Percentiles rank a stretch among this genome's conserved stretches.
These are phyloP conservation scores for Parachlorella kessleri DNA, from an alignment of 139 green algal genomes.

Conservation along the genomic window DNA sequence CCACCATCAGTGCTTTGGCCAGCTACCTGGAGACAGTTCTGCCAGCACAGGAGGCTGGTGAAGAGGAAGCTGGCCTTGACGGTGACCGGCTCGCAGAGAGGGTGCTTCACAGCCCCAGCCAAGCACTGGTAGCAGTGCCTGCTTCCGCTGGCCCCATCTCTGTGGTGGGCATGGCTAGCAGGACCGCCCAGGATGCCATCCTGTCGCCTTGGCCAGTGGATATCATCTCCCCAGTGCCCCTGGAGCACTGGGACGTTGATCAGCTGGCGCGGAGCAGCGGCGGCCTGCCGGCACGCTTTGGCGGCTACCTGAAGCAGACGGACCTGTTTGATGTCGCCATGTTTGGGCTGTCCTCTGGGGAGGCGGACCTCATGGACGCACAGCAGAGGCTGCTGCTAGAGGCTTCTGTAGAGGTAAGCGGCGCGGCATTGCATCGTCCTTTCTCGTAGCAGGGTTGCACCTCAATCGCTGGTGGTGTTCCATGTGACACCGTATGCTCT, in stretches of 20 bases:
- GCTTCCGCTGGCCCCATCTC: neutral
- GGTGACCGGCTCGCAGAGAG: too few relatives aligned
- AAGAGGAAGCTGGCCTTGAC: neutral
- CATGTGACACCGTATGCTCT: too few relatives aligned
- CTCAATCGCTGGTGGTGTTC: too few relatives aligned
- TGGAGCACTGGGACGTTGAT: constrained; percentile 66
- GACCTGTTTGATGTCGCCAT: constrained; percentile 57
- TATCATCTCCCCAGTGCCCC: constrained; percentile 48
- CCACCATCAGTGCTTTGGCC: constrained; percentile 53
- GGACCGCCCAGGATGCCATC: constrained; percentile 20
- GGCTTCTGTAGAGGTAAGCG: constrained; percentile 9
- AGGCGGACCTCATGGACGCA: constrained; percentile 76
- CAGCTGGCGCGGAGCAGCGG: neutral
- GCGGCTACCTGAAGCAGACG: constrained; percentile 62
- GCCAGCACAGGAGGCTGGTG: constrained; percentile 8
- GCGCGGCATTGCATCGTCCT: too few relatives aligned
- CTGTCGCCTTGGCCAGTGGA: constrained; percentile 30
- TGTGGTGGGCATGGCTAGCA: constrained; percentile 15
- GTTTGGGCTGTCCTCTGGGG: constrained; percentile 59
- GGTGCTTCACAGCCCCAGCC: neutral
- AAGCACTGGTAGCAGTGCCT: neutral
- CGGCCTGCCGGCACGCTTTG: constrained; percentile 56
- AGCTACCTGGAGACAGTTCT: constrained; percentile 15
- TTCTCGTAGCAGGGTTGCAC: too few relatives aligned
- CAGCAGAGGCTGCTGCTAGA: constrained; percentile 83